Evolutionary conservation across 129 eudicot species (phyloP).

Genomic region (Saussurea involucrata): DNA sequence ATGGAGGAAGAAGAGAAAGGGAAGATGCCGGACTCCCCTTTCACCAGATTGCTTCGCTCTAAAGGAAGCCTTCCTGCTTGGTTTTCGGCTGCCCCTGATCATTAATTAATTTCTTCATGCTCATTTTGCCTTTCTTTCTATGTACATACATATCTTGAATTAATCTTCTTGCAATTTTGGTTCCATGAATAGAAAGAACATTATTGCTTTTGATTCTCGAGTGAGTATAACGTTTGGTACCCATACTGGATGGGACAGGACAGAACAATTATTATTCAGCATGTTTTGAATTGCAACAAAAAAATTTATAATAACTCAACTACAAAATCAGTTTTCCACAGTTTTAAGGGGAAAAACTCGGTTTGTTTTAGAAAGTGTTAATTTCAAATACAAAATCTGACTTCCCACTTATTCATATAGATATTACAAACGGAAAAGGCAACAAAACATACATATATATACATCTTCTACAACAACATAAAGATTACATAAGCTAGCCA

Average conservation of each 20-base stretch:
- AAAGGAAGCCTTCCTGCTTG: constrained; percentile 43
- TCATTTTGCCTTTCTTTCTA: background rate
- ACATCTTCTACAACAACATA: constrained; percentile 5
- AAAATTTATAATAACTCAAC: too few relatives aligned
- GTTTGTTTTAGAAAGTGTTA: too few relatives aligned
- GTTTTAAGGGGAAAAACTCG: too few relatives aligned
- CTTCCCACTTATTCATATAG: background rate
- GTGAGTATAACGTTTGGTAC: too few relatives aligned
- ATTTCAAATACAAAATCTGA: too few relatives aligned
- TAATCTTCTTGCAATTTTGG: constrained; percentile 12
- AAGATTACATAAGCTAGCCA: background rate
- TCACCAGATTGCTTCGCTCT: constrained; percentile 35
- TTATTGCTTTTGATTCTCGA: background rate
- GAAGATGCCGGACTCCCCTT: constrained; percentile 31
- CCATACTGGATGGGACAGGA: too few relatives aligned
- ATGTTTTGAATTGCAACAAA: too few relatives aligned
- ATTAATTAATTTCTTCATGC: background rate
- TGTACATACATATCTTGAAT: background rate
- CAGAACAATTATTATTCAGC: too few relatives aligned
- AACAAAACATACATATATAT: background rate
- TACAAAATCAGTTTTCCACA: too few relatives aligned
- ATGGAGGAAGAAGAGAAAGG: constrained; percentile 36
- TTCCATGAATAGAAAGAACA: background rate
- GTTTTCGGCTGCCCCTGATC: constrained; percentile 37
- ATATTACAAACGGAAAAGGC: constrained; percentile 1